Evolutionary conservation across 495 filamentous ascomycete species (phyloP).

Genomic region (Tuber melanosporum): DNA sequence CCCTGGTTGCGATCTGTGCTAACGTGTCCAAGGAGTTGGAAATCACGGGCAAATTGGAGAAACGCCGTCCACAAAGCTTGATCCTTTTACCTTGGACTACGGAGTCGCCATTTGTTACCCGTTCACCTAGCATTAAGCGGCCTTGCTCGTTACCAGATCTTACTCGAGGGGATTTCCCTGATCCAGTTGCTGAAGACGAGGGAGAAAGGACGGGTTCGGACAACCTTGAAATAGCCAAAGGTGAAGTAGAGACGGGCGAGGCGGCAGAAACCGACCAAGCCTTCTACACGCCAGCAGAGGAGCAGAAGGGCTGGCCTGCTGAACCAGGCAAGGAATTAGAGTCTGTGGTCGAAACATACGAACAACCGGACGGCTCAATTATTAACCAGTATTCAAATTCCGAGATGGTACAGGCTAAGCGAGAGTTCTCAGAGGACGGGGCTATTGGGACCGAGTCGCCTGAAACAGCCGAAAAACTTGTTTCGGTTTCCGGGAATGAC

Average conservation of each 20-base stretch:
- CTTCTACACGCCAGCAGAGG: constrained; percentile 21
- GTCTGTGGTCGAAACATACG: constrained; percentile 7
- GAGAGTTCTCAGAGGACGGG: constrained; percentile 1
- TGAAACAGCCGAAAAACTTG: constrained; percentile 4
- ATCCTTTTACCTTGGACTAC: constrained; percentile 48
- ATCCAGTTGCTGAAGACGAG: constrained; percentile 20
- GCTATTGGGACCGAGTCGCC: constrained; percentile 1
- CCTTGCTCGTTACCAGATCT: constrained; percentile 33
- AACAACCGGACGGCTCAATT: constrained; percentile 3
- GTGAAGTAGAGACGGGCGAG: neutral
- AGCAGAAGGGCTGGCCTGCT: neutral
- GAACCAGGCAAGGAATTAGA: constrained; percentile 5
- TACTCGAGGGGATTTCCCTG: constrained; percentile 38
- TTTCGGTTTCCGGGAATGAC: neutral
- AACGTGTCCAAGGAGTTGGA: constrained; percentile 16
- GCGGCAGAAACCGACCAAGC: constrained; percentile 10
- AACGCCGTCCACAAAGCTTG: constrained; percentile 59
- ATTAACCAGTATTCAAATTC: neutral
- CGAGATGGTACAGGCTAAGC: constrained; percentile 1
- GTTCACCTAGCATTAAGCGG: constrained; percentile 12
- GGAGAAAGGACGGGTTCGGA: constrained; percentile 9
- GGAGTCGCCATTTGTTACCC: constrained; percentile 33
- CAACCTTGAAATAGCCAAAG: neutral
- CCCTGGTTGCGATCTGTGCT: constrained; percentile 5
- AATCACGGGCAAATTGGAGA: constrained; percentile 42